phyloP scores from a whole-genome alignment of 164 flowering plant species.

The Macadamia integrifolia region DNA sequence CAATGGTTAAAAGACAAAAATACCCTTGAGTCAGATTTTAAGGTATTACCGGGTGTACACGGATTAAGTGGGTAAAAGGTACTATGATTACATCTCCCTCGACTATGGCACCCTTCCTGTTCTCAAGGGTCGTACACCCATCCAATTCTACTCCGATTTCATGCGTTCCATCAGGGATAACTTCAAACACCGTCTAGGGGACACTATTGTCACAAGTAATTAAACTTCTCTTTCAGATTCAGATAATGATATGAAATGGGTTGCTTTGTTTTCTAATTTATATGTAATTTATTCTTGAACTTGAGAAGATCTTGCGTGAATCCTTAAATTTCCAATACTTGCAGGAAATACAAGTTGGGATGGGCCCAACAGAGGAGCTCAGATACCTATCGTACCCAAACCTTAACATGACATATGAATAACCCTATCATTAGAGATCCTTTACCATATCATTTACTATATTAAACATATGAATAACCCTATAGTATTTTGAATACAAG shows the following conservation, averaged over 20 bases:
- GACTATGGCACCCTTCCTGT: conserved; percentile 81
- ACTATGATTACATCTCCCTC: conserved; percentile 73
- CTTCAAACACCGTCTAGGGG: conserved; percentile 73
- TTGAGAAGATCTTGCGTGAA: too few species aligned
- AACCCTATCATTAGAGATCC: conserved; percentile 86
- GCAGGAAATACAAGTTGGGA: conserved; percentile 98
- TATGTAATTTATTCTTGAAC: too few species aligned
- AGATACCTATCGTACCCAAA: conserved; percentile 95
- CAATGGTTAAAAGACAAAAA: too few species aligned
- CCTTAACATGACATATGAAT: conserved; percentile 78
- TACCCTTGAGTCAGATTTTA: too few species aligned
- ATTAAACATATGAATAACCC: too few species aligned
- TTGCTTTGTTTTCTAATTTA: too few species aligned
- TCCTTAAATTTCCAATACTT: not conserved
- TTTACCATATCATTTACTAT: conserved; percentile 53
- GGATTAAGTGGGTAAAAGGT: conserved; percentile 91
- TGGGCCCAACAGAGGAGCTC: conserved; percentile 98
- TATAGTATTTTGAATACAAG: too few species aligned
- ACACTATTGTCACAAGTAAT: conserved; percentile 71
- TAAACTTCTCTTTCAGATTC: not conserved
- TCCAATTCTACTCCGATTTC: conserved; percentile 84
- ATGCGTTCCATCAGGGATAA: conserved; percentile 85
- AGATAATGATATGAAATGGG: too few species aligned
- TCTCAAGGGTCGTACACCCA: conserved; percentile 77
- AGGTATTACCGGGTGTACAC: conserved; percentile 43